Conservation (phyloP, 257 asterid species). For the Nicotiana benthamiana region DNA sequence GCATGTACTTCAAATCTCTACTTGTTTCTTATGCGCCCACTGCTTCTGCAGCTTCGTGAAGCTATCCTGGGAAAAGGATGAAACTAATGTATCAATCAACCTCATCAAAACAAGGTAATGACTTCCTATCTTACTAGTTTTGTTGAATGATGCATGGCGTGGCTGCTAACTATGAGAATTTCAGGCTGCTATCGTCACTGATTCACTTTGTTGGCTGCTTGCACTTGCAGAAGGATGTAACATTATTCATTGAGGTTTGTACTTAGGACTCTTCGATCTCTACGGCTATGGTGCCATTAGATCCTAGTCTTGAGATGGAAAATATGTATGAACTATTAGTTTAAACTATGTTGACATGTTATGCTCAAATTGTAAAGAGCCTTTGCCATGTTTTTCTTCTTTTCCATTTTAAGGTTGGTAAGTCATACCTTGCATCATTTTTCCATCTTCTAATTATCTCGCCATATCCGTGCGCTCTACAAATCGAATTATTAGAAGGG, state of each 20-base stretch:
- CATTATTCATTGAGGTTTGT: slow-evolving; percentile 45
- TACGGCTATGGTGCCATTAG: not conserved
- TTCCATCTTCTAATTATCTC: not conserved
- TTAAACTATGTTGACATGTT: not conserved
- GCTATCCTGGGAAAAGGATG: slow-evolving; percentile 31
- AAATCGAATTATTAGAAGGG: not conserved
- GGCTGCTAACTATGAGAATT: slow-evolving; percentile 16
- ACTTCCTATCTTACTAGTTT: not conserved
- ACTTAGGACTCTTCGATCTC: slow-evolving; percentile 1
- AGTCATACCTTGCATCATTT: not conserved
- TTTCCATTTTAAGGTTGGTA: not conserved
- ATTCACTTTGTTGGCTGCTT: slow-evolving; percentile 43
- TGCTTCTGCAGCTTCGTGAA: slow-evolving; percentile 43
- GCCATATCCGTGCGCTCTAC: not conserved
- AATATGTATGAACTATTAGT: not conserved
- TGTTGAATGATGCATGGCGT: not conserved
- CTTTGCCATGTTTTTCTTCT: not conserved
- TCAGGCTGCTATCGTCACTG: slow-evolving; percentile 52
- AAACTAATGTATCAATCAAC: slow-evolving; percentile 22
- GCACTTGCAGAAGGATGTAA: slow-evolving; percentile 41
- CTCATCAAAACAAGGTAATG: slow-evolving; percentile 35
- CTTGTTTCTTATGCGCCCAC: slow-evolving; percentile 12
- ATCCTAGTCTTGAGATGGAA: not conserved
- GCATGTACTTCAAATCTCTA: not conserved
- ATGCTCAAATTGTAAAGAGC: not conserved